phyloP scores from a whole-genome alignment of 352 stramenopile genomes.

The Pythium plurisporium region DNA sequence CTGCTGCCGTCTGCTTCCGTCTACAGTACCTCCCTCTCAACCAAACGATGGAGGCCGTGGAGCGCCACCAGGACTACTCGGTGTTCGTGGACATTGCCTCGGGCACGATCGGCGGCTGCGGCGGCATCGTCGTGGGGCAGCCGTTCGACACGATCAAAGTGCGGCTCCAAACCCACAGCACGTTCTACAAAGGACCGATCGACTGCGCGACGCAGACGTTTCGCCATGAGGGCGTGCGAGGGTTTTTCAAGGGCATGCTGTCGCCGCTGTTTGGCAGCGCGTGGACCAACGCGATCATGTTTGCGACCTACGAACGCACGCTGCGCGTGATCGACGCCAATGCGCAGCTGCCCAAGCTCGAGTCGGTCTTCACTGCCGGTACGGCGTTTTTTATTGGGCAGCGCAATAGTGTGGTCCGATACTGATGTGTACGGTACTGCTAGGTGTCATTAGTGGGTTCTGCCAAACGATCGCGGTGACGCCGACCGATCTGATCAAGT shows the following conservation, averaged over 20 bases:
- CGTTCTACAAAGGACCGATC: constrained; percentile 49
- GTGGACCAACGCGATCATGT: constrained; percentile 86
- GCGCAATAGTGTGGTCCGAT: neutral
- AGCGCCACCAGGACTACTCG: constrained; percentile 39
- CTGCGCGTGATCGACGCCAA: constrained; percentile 58
- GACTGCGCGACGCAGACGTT: constrained; percentile 46
- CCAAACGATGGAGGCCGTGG: constrained; percentile 18
- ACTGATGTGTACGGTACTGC: no score
- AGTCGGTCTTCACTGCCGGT: constrained; percentile 67
- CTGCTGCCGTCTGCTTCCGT: neutral
- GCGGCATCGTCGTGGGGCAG: constrained; percentile 55
- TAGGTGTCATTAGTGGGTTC: constrained; percentile 61
- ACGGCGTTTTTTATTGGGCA: neutral
- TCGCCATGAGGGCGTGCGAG: constrained; percentile 62
- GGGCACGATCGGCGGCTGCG: constrained; percentile 42
- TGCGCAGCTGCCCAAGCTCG: constrained; percentile 42
- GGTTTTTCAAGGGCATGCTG: constrained; percentile 84
- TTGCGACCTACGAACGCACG: constrained; percentile 74
- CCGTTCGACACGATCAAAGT: constrained; percentile 67
- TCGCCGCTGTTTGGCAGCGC: constrained; percentile 80
- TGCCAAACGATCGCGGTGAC: constrained; percentile 71
- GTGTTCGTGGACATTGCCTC: constrained; percentile 49
- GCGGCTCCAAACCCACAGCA: constrained; percentile 51
- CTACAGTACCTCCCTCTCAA: neutral
- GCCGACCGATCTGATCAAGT: constrained; percentile 83